Conservation (phyloP, 805 yeast species). For the Debaryomyces maramus region DNA sequence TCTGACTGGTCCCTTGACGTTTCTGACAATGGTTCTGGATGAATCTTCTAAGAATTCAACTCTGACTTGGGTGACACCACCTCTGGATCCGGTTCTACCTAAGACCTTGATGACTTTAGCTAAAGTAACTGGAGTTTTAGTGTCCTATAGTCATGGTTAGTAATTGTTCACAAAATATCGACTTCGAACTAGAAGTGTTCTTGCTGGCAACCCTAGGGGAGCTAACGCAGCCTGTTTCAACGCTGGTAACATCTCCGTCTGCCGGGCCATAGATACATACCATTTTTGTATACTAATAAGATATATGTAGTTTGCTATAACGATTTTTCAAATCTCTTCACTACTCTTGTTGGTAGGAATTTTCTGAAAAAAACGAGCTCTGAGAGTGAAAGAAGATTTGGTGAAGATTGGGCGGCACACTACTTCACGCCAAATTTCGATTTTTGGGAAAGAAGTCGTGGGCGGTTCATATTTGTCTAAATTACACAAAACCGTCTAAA, state of each 20-base stretch:
- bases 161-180: no score
- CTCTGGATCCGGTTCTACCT: conserved; percentile 99
- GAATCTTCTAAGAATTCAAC: conserved; percentile 50
- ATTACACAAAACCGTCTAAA: no score
- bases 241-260: background rate
- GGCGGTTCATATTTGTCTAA: no score
- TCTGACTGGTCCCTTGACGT: conserved; percentile 53
- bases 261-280: conserved; percentile 12
- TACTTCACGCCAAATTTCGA: no score
- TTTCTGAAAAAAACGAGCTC: conserved; percentile 1
- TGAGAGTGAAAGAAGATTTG: background rate
- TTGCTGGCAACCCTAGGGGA: no score
- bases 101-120: conserved; percentile 97
- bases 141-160: conserved; percentile 14
- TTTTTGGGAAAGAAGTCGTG: no score
- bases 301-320: conserved; percentile 4
- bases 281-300: conserved; percentile 17
- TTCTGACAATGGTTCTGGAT: conserved; percentile 50
- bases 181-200: no score
- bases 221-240: background rate
- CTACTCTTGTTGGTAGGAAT: background rate
- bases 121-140: conserved; percentile 87
- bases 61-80: conserved; percentile 68
- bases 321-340: background rate
- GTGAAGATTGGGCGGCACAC: background rate